Conservation (phyloP, 2,329 filamentous ascomycete genomes). For the Paecilomyces formosus region DNA sequence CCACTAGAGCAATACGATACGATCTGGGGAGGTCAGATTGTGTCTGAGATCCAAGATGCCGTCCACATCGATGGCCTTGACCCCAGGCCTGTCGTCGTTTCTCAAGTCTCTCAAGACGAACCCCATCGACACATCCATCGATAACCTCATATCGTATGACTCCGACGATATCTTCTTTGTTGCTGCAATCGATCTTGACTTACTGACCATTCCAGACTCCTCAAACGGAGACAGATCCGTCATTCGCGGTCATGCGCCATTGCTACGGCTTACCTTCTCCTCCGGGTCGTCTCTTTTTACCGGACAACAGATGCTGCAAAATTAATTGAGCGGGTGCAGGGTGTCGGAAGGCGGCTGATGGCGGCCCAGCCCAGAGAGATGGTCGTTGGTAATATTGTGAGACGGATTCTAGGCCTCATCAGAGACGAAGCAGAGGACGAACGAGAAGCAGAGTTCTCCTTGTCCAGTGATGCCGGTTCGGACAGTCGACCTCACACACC, state of each 20-base stretch:
- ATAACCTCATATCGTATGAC: slow-evolving; percentile 72
- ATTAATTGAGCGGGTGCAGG: slow-evolving; percentile 72
- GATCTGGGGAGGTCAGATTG: neutral
- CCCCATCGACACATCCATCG: slow-evolving; percentile 72
- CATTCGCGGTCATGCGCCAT: slow-evolving; percentile 84
- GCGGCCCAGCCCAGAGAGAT: slow-evolving; percentile 84
- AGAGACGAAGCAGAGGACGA: slow-evolving; percentile 84
- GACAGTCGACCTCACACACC: slow-evolving; percentile 43
- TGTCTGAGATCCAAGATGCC: slow-evolving; percentile 43
- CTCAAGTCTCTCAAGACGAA: slow-evolving; percentile 70
- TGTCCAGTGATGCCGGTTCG: slow-evolving; percentile 53
- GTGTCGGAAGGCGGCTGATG: slow-evolving; percentile 68
- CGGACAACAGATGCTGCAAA: slow-evolving; percentile 70
- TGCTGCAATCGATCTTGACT: slow-evolving; percentile 6
- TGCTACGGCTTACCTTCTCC: slow-evolving; percentile 81
- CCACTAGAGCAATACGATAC: neutral
- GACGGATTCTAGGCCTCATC: slow-evolving; percentile 81
- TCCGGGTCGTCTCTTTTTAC: slow-evolving; percentile 75
- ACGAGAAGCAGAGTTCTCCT: slow-evolving; percentile 54
- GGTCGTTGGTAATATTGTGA: slow-evolving; percentile 88
- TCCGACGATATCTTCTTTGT: slow-evolving; percentile 7
- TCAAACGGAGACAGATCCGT: slow-evolving; percentile 85
- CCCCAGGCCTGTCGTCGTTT: slow-evolving; percentile 70
- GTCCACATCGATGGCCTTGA: slow-evolving; percentile 47
- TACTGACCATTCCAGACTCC: slow-evolving; percentile 49